Evolutionary conservation across 225 moss, liverwort and hornwort species (phyloP), one percentile per base, ranked within the genome.

Genomic region (Sphagnum tenellum): DNA sequence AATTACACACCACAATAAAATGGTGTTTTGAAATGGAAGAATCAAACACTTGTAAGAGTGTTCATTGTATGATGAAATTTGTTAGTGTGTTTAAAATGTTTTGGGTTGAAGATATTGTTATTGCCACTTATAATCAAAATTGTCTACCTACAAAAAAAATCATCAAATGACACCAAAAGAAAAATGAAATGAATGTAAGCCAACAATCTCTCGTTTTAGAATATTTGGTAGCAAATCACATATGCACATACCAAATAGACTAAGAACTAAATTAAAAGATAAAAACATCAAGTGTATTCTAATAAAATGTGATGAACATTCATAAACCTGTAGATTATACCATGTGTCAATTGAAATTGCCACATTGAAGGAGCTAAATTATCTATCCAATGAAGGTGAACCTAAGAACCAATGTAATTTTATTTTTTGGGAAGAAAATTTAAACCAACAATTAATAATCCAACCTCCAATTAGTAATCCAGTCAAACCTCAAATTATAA

Each of bases 1-100:
- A 52, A 9, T 29, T 65, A 65, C 53, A 53, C 50, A 13, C 55
- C 50, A 13, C 44, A 13, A 12, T 51, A 65, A 51, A 65, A 65
- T 65, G 52, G 4, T 4, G 55, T 65, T 9, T 2, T 51, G 5
- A 51, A 65, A 65, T 13, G 51, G 51, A 52, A 65, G 4, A 65
- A 52, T 8, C 45, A 14, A 9, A 52, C 13, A 51, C 13, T 52
- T 2, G 45, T 45, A 46, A 65, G 46, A 52, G 46, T 9, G 65
- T 51, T 13, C 51, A n/a, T 29, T 49, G 52, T 55, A 55, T 65
- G 65, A 8, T 65, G 2, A 53, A 52, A 55, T 29, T 62, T 45
- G 61, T 51, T 8, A 46, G 65, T 5, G 5, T 49, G n/a, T 55
- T 2, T 51, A 64, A 49, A 44, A 64, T 12, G 11, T 64, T 49